Conservation (phyloP, 768 basidiomycete species). For the Floccularia luteovirens region DNA sequence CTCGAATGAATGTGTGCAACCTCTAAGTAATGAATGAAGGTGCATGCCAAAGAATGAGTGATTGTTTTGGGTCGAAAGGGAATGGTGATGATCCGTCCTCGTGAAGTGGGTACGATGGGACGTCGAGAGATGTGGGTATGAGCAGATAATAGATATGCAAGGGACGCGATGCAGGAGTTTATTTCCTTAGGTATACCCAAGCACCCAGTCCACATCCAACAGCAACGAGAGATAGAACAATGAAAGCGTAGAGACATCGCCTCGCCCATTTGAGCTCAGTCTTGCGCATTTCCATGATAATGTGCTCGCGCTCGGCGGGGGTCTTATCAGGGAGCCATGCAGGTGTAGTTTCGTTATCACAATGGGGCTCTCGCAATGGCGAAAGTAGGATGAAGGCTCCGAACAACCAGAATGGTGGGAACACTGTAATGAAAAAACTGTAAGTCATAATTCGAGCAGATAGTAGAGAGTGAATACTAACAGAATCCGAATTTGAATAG, state of each 20-base stretch:
- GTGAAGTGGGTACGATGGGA: too few relatives aligned
- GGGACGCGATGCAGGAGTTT: background rate
- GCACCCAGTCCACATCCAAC: conserved; percentile 20
- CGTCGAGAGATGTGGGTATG: too few relatives aligned
- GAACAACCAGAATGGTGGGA: conserved; percentile 55
- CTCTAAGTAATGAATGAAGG: too few relatives aligned
- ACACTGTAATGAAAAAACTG: conserved; percentile 28
- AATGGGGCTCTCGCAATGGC: conserved; percentile 38
- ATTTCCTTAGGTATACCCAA: conserved; percentile 19
- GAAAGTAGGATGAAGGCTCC: conserved; percentile 48
- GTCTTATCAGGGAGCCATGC: conserved; percentile 54
- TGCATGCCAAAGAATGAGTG: too few relatives aligned
- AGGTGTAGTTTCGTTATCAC: conserved; percentile 15
- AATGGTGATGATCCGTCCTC: too few relatives aligned
- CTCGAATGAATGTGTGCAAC: too few relatives aligned
- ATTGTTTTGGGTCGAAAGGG: too few relatives aligned
- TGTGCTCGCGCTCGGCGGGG: conserved; percentile 35
- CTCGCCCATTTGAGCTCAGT: conserved; percentile 50
- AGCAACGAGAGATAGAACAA: conserved; percentile 32
- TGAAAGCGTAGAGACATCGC: conserved; percentile 46
- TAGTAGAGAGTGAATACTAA: conserved; percentile 22
- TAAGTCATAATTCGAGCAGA: background rate
- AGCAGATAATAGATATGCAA: too few relatives aligned
- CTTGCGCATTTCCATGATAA: conserved; percentile 38
- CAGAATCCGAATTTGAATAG: conserved; percentile 60